A percentile compares a stretch with the other conserved stretches of the same genome.
phyloP scores from a whole-genome alignment of 2,329 filamentous ascomycete species.

The Chaetomium olivaceum region DNA sequence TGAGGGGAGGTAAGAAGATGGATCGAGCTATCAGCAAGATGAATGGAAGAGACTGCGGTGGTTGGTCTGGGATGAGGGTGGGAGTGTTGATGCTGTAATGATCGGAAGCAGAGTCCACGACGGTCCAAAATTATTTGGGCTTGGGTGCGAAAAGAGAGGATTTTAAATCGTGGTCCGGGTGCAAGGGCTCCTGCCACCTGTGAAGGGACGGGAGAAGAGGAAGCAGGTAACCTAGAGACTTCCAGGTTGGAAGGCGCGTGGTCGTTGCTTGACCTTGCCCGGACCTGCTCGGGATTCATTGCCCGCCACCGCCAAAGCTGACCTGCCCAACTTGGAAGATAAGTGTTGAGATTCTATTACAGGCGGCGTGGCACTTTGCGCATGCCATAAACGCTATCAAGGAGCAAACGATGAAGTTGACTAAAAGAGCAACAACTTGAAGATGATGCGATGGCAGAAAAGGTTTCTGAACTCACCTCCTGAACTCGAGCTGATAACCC shows the following conservation, averaged over 20 bases:
- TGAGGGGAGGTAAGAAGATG: constrained; percentile 53
- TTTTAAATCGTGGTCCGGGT: constrained; percentile 15
- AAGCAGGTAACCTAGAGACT: not conserved
- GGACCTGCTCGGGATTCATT: no score
- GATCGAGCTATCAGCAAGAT: constrained; percentile 63
- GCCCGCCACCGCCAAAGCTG: not conserved
- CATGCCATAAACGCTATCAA: not conserved
- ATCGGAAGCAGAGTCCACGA: constrained; percentile 34
- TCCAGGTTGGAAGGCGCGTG: constrained; percentile 4
- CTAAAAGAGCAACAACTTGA: no score
- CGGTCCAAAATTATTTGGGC: constrained; percentile 19
- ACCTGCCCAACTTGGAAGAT: not conserved
- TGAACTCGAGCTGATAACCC: not conserved
- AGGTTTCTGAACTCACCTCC: not conserved
- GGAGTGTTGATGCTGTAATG: constrained; percentile 49
- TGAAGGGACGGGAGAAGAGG: not conserved
- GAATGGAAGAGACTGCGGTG: constrained; percentile 49
- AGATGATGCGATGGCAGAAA: not conserved
- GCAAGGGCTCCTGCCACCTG: constrained; percentile 4
- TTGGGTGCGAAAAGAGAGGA: constrained; percentile 7
- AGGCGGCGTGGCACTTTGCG: not conserved
- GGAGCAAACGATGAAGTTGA: not conserved
- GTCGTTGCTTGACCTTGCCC: not conserved
- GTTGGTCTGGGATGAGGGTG: constrained; percentile 44
- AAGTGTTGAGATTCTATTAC: not conserved